Conservation (phyloP, 2,329 filamentous ascomycete species). For the Cladosporium velox region DNA sequence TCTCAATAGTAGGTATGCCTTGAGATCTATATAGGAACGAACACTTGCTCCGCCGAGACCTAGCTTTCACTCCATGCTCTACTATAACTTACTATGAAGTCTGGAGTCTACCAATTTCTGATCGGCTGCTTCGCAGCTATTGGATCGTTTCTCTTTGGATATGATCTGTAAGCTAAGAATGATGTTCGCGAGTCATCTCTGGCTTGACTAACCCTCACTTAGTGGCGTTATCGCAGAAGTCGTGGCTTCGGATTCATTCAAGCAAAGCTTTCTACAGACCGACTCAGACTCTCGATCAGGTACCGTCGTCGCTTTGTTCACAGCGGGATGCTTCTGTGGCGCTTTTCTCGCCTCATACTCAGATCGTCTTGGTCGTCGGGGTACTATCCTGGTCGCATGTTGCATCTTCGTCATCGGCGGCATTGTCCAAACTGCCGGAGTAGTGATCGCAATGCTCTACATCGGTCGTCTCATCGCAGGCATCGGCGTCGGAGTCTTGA, state of each 20-base stretch:
- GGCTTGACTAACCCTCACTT: not conserved
- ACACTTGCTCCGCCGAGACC: not conserved
- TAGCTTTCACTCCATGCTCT: not conserved
- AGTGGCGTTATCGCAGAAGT: conserved; percentile 29
- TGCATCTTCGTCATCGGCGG: conserved; percentile 31
- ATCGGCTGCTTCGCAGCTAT: conserved; percentile 48
- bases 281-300: conserved; percentile 26
- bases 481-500: conserved; percentile 26
- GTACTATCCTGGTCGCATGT: conserved; percentile 68
- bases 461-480: conserved; percentile 29
- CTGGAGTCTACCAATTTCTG: conserved; percentile 31
- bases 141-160: conserved; percentile 48
- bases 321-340: conserved; percentile 29
- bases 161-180: conserved; percentile 41
- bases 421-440: conserved; percentile 29
- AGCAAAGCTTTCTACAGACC: conserved; percentile 25
- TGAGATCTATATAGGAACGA: not conserved
- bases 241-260: conserved; percentile 30
- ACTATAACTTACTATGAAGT: conserved; percentile 22
- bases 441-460: conserved; percentile 28
- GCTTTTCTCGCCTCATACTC: conserved; percentile 59
- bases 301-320: conserved; percentile 30
- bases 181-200: not conserved
- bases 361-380: conserved; percentile 70
- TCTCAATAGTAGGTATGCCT: not conserved